Base-by-base conservation (phyloP, 1,284 basidiomycete species). In the Apiotrichum montevideense region DNA sequence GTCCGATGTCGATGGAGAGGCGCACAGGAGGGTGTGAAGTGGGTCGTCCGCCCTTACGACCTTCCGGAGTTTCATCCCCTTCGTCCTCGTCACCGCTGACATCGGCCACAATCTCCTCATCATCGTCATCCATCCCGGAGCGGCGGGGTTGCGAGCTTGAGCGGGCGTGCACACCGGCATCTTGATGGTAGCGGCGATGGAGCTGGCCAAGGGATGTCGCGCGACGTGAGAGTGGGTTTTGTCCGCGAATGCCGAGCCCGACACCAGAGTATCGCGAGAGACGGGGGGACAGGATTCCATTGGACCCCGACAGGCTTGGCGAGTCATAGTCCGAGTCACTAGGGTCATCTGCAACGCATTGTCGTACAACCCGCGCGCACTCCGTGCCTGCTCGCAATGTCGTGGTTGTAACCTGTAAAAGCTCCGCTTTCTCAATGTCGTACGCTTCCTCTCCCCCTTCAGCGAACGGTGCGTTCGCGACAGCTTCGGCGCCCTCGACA, bases 371-470 rank as follows among this genome's bases (percentile, higher is more conserved):
- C 7, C 85, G 82, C 35, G 90, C 86, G 71, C 91, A 94, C 63
- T 94, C 90, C n/a, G 87, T 85, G 34, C 88, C 90, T 29, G 88
- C 85, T 66, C 90, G 87, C 59, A 95, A 79, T 2, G 93, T 90
- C 52, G 83, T 84, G 1, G 94, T 97, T 4, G 94, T 92, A 10
- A 86, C 85, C 52, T 85, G 82, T 59, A 97, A 80, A 43, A 97
- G 77, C 0, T 80, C 78, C 48, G 83, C 81, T 74, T 90, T 79
- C 58, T 81, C 92, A 69, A 88, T 86, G 48, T 90, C 86, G 69
- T 96, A 92, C 68, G 88, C 85, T 41, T 83, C 70, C 33, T 66
- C 65, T 1, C 66, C 62, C 11, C 42, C 39, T 35, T 71, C 71
- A 0, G 62, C 55, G 52, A 71, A 73, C 6, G 89, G 81, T 57